Base-by-base conservation (phyloP, 257 asterid species). In the Thymus mandschuricus region DNA sequence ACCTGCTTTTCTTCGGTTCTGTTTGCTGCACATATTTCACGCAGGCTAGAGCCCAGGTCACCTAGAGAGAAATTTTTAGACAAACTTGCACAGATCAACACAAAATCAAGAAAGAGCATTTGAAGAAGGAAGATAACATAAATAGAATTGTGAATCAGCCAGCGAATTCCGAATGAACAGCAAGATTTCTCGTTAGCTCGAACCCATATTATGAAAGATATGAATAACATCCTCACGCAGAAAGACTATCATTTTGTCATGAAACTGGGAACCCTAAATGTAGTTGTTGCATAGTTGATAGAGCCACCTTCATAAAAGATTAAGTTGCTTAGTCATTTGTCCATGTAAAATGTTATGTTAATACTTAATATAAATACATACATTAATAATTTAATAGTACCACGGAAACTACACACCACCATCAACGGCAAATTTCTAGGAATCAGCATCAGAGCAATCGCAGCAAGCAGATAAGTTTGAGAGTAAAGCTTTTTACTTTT, bases 1-100 rank as follows among this genome's bases (percentile, higher is more conserved):
- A 94, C 99, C 97, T 94, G 97, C 82, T 88, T 94, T 81, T 94
- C 98, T 71, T 89, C 91, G 67, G 86, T 80, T 81, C 97, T 91
- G 81, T 91, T 89, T 68, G 96, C 95, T 57, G 97, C 96, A 76
- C 96, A 94, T 78, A 94, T 82, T 73, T 91, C 97, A 72, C 97
- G 89, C 72, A 94, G 84, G 73, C 87, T 86, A 75, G 96, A 85
- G 67, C 93, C 97, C 60, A 89, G 79, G 69, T 77, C 89, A 80
- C 60, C 99, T 91, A 87, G 66, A 35, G 66, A 64, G 62, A 45
- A 71, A 78, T 55, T 75, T 46, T 66, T 48, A 44, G 49, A 75
- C 28, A 62, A 54, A 79, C 76, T 52, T 27, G 67, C n/a, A 46
- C 33, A 70, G n/a, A 49, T 71, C 49, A 75, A 70, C 28, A 67